Evolutionary conservation across 805 yeast species (phyloP), one percentile per base, ranked within the genome.

Genomic region (Candida bentonensis): DNA sequence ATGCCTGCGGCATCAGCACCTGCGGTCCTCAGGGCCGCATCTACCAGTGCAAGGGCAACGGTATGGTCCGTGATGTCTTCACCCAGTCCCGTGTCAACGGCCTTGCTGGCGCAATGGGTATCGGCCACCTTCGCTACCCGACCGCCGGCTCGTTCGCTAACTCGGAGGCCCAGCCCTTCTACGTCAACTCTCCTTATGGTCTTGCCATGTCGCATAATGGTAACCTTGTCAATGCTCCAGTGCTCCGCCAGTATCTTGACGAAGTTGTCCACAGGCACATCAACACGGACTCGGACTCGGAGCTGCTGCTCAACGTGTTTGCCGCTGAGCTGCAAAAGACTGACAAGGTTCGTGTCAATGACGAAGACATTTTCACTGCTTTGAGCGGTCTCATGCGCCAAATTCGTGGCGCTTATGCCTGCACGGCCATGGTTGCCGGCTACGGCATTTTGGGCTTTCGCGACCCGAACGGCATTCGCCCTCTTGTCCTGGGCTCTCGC

Each of bases 1-100:
- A 92, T 62, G 98, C 98, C 9, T 96, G 96, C n/a, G 98, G 98
- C 51, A 89, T 92, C 45, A 92, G 86, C 21, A 92, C 98, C 4
- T 86, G 96, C 62, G 97, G 96, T 44, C 70, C 82, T 40, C 78
- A 89, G 49, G 98, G 97, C 51, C 74, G 98, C 47, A 74, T 92
- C 47, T 88, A 85, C 67, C 97, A 89, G 67, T 92, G 98, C 64
- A 92, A 92, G 67, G 98, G 98, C 56, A 89, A 87, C 63, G 98
- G 98, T 52, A 85, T 92, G 95, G 97, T 95, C 47, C 75, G 94
- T 56, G 98, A 92, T 59, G 98, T 92, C 27, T 92, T 92, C 75
- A 86, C 95, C 40, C 83, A 78, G 60, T 65, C 67, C 40, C 75
- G 97, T 58, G 75, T 89, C 74, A 57, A 66, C 42, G 84, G 84